Percentiles rank a stretch among this genome's conserved stretches.
Conservation (phyloP, 257 asterid genomes). For the Anisodus acutangulus region DNA sequence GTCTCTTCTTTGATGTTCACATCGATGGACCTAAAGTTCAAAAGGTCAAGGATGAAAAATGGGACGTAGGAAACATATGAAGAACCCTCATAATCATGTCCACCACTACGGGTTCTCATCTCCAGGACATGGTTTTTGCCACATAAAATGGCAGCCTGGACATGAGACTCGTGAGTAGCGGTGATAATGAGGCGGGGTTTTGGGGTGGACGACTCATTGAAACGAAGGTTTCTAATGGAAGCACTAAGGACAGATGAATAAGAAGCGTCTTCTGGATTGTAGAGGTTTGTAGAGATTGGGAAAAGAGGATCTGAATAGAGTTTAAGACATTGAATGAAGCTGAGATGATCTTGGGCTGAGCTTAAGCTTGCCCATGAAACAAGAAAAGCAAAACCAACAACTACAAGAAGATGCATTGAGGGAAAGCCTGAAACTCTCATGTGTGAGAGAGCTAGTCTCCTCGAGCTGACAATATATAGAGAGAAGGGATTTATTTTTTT, state of each 20-base stretch:
- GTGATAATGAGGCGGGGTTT: slow-evolving; percentile 8
- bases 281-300: slow-evolving; percentile 12
- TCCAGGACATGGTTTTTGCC: slow-evolving; percentile 7
- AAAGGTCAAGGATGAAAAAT: background rate
- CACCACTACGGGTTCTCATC: slow-evolving; percentile 25
- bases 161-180: background rate
- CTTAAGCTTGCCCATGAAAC: background rate
- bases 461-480: background rate
- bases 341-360: slow-evolving; percentile 6
- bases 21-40: background rate
- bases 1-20: slow-evolving; percentile 2
- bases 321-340: slow-evolving; percentile 19
- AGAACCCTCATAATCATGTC: slow-evolving; percentile 10
- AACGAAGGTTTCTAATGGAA: slow-evolving; percentile 15
- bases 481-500: background rate
- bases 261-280: slow-evolving; percentile 13
- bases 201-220: background rate
- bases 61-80: background rate
- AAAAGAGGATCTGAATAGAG: background rate
- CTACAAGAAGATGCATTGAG: background rate
- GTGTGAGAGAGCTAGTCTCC: background rate
- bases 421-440: background rate
- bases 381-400: background rate
- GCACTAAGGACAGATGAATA: background rate
- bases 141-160: slow-evolving; percentile 22